Base-by-base conservation (phyloP, 1,284 basidiomycete species). In the Trichosporon sp. region DNA sequence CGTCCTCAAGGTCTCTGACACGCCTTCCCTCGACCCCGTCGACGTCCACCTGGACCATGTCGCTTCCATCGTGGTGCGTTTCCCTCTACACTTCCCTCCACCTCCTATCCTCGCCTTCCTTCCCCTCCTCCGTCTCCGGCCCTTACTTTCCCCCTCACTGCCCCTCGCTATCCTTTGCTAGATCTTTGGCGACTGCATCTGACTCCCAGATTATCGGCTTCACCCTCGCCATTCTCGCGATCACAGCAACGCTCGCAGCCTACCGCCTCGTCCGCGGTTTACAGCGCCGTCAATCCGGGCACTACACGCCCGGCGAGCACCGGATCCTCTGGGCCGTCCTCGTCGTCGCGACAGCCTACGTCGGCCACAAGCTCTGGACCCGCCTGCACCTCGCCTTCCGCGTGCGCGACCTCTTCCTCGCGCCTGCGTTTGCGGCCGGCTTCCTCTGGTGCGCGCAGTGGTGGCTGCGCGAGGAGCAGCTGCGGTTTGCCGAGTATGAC, bases 241-340 rank as follows among this genome's bases (percentile, higher is more conserved):
- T 35, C 16, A 35, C 32, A 31, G 14, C 32, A 2, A 2, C 16
- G 1, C 31, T n/a, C 10, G n/a, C 14, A 12, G 11, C 5, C 6
- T n/a, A n/a, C 31, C 59, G 59, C 14, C 32, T 63, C 2, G 1
- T 63, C 14, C 14, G 16, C 31, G 59, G 59, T 14, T 32, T 63
- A 1, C 59, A 12, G 19, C 59, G 59, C 59, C 32, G 31, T 14
- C 14, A n/a, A 12, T 32, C 1, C 16, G 59, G 59, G 2, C 32
- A 10, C 14, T 63, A 63, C 59, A 63, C 59, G 32, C 59, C 59
- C 14, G 32, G 14, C 59, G 59, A 63, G 59, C 59, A 63, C 35
- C 59, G 59, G 6, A 35, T 63, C 14, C 59, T 63, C 14, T 63
- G 59, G 59, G 59, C 59, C 31, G 31, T 63, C 4, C 59, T 63